Evolutionary conservation across 1,284 basidiomycete species (phyloP), one percentile per base, ranked within the genome.

Genomic region (Ustilago nuda): DNA sequence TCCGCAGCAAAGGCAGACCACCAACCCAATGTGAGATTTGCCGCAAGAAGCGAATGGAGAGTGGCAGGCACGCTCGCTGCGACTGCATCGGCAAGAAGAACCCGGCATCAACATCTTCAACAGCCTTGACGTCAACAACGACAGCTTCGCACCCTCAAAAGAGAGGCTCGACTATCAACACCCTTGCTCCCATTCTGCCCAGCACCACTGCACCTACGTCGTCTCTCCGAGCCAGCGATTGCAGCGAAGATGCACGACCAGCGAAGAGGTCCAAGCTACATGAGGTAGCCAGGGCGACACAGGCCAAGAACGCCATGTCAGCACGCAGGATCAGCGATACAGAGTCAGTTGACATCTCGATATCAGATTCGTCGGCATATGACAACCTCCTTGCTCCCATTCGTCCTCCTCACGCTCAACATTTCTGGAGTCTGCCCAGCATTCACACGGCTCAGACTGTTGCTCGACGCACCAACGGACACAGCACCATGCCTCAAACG

Each of bases 11-110:
- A 36, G 82, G 82, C 15, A 68, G 82, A 19, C 82, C 82, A 15
- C 70, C 68, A 11, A 79, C 81, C 3, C 82, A 84, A 51, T 84
- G 82, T 61, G 67, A 77, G 36, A 57, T 65, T 15, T 84, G 82
- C 51, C 78, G 79, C 7, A 69, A 81, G 53, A 78, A 75, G 53
- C 73, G 82, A 33, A 56, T 65, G 12, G 61, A 72, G 48, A 78
- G 76, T 4, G 80, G 77, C 1, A 67, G 78, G 19, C 82, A 83
- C 19, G 65, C 72, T 30, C 80, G 77, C 13, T 83, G 82, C 64
- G 70, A 70, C 45, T 79, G 77, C 58, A 50, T 53, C 9, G 60
- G 61, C 43, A 68, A 66, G 33, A 76, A 79, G 51, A 6, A 46
- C 33, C n/a, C 43, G 9, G 12, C 65, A 3, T 46, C 66, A 12